phyloP scores from a whole-genome alignment of 768 basidiomycete genomes.

The Mrakia blollopis region DNA sequence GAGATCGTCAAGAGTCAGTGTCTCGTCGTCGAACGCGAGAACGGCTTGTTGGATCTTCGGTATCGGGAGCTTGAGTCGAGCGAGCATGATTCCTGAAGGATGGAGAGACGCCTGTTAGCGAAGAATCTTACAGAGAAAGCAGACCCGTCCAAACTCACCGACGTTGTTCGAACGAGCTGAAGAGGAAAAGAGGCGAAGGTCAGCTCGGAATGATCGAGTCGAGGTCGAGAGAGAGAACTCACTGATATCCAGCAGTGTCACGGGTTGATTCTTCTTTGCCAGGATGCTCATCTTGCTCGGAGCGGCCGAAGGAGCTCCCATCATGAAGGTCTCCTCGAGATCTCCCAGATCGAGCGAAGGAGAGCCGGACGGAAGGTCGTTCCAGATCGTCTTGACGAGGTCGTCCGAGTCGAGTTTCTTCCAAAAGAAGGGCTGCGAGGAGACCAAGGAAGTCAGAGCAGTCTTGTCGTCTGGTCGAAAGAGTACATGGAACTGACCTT shows the following conservation, averaged over 20 bases:
- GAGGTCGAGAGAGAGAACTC: conserved; percentile 21
- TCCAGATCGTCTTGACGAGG: conserved; percentile 63
- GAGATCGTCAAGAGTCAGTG: conserved; percentile 67
- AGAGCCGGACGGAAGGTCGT: conserved; percentile 48
- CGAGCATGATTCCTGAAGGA: conserved; percentile 66
- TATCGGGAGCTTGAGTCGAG: conserved; percentile 62
- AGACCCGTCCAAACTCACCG: conserved; percentile 36
- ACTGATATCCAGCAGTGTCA: conserved; percentile 61
- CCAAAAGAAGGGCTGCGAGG: conserved; percentile 91
- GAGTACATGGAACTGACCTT: conserved; percentile 34
- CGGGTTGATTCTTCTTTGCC: conserved; percentile 11
- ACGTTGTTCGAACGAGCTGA: conserved; percentile 70
- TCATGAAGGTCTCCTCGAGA: conserved; percentile 62
- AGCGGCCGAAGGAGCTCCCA: conserved; percentile 52
- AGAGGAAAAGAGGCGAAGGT: background rate
- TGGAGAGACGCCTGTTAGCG: too few relatives aligned
- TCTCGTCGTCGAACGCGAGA: conserved; percentile 64
- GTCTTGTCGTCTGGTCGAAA: too few relatives aligned
- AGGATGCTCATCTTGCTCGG: conserved; percentile 53
- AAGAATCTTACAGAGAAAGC: too few relatives aligned
- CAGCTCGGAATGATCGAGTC: background rate
- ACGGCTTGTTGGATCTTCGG: conserved; percentile 66
- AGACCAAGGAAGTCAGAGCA: too few relatives aligned
- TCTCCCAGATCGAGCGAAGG: conserved; percentile 60
- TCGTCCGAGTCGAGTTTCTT: conserved; percentile 59